Base-by-base conservation (phyloP, 2,329 filamentous ascomycete species). In the Zymoseptoria ardabiliae region DNA sequence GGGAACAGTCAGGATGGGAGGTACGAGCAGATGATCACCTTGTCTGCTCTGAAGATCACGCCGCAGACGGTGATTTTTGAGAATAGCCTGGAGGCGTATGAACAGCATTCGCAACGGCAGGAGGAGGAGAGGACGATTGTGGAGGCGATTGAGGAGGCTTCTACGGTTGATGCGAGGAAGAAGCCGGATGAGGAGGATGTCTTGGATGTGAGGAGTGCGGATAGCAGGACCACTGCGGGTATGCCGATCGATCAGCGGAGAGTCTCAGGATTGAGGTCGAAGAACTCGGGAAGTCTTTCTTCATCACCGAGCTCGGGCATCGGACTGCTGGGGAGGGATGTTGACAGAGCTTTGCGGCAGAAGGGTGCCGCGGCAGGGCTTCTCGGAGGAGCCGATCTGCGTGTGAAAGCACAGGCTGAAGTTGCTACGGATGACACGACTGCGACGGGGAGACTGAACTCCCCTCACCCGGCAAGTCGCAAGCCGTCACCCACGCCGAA, bases 11-110 rank as follows among this genome's bases (percentile, higher is more conserved):
- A 61, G 58, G 72, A 65, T 51, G 65, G 66, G 2, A 68, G 73
- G 2, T 79, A 89, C 62, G 89, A 88, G 65, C 83, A 83, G 55
- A 84, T 96, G 11, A 82, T 97, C 6, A 81, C 86, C 0, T 76
- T 97, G 22, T 88, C 89, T 63, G 86, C 85, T 49, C 77, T 96
- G 55, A 85, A 86, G 11, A 85, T 97, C 30, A 89, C 86, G 1
- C 88, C 90, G 2, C 90, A 96, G 70, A 97, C 90, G 0, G 87
- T 99, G 1, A 88, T 97, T 70, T 97, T 97, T 69, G 91, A 97
- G 65, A 91, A 92, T 58, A 83, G 85, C 48, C 81, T 81, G 49
- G 78, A 84, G 8, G 75, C 85, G 9, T 76, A 78, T 50, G 74
- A 77, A 59, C 61, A 71, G 56, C 64, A 65, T 5, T 59, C 65